Percentiles rank a stretch among this genome's conserved stretches.
Conservation (phyloP, 495 filamentous ascomycete genomes). For the Trichoderma asperelloides region DNA sequence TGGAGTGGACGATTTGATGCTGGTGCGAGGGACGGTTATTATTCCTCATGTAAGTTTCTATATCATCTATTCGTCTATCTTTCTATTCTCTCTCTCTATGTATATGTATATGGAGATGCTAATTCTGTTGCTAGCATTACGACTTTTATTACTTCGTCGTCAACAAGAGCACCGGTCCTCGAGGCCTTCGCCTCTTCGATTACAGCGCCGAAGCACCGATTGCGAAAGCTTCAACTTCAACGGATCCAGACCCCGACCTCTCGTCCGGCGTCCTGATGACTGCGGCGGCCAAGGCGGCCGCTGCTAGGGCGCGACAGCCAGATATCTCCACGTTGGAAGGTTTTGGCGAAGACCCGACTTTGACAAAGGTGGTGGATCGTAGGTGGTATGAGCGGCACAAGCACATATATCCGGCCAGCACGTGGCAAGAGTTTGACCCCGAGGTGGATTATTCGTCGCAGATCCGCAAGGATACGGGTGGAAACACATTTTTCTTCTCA, state of each 20-base stretch:
- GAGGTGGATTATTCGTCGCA: conserved; percentile 75
- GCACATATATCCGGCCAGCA: conserved; percentile 91
- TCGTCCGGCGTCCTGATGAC: conserved; percentile 23
- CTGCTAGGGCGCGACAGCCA: conserved; percentile 22
- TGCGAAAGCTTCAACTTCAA: neutral
- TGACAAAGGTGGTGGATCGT: conserved; percentile 93
- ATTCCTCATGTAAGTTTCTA: conserved; percentile 74
- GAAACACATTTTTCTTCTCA: conserved; percentile 91
- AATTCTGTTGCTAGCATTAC: conserved; percentile 58
- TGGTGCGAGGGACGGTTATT: conserved; percentile 86
- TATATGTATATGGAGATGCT: conserved; percentile 5
- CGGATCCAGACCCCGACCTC: conserved; percentile 22
- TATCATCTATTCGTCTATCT: neutral
- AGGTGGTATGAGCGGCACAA: conserved; percentile 97
- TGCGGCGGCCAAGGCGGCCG: conserved; percentile 19
- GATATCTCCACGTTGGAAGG: conserved; percentile 56
- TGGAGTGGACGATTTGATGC: conserved; percentile 91
- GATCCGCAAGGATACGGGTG: conserved; percentile 71
- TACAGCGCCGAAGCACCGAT: conserved; percentile 48
- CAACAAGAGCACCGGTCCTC: conserved; percentile 13
- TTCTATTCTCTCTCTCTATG: neutral
- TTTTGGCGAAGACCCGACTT: conserved; percentile 62
- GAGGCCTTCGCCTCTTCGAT: conserved; percentile 59
- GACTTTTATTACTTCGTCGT: conserved; percentile 57
- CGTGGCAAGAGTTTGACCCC: conserved; percentile 93